Percentiles rank a stretch among this genome's conserved stretches.
phyloP scores from a whole-genome alignment of 306 rosid genomes.

The Purshia tridentata region DNA sequence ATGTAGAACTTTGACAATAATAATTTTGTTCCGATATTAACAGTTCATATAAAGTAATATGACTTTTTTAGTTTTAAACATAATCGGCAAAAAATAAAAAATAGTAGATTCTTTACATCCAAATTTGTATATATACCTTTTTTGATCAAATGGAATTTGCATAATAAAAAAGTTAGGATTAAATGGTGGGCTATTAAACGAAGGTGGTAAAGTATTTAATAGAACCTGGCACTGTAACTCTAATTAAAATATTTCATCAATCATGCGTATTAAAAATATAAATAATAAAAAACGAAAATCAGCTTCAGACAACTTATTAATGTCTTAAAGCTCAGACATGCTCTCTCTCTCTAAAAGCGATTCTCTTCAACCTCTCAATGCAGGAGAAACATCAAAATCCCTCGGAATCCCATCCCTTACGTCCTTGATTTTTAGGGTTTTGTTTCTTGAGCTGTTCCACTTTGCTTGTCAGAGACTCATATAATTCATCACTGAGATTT shows the following conservation, averaged over 20 bases:
- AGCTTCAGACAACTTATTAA: conserved; percentile 14
- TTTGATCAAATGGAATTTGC: too few species aligned
- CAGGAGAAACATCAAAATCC: conserved; percentile 42
- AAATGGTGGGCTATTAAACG: not conserved
- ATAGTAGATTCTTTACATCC: too few species aligned
- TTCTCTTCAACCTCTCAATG: conserved; percentile 56
- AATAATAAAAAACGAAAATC: not conserved
- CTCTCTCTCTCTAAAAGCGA: conserved; percentile 46
- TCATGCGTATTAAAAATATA: not conserved
- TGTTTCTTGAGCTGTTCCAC: conserved; percentile 18
- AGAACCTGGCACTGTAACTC: not conserved
- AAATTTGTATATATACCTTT: too few species aligned
- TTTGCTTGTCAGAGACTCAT: conserved; percentile 26
- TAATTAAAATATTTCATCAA: conserved; percentile 3
- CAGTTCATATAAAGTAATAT: too few species aligned
- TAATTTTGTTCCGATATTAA: too few species aligned
- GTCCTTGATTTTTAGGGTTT: conserved; percentile 43
- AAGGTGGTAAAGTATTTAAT: not conserved
- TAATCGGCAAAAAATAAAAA: too few species aligned
- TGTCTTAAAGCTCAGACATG: conserved; percentile 20
- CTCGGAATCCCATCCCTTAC: conserved; percentile 43
- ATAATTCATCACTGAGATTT: conserved; percentile 51
- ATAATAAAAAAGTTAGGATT: too few species aligned
- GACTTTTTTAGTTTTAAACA: too few species aligned
- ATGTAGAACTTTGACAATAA: too few species aligned